Percentiles rank a stretch among this genome's conserved stretches.
Conservation (phyloP, 805 yeast genomes). For the Starmerella stigmatis region DNA sequence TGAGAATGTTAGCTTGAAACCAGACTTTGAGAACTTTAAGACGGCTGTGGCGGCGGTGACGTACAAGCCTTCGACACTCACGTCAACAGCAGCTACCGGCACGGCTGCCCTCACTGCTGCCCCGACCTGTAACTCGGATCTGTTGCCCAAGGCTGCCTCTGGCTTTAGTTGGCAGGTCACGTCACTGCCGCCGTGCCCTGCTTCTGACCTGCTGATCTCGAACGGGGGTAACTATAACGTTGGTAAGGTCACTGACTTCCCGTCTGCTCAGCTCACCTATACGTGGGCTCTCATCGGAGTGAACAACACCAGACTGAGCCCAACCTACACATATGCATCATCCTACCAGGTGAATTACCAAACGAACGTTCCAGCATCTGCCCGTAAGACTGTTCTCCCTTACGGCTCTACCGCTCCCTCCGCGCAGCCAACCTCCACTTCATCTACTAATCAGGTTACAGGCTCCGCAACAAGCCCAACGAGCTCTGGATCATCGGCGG, state of each 20-base stretch:
- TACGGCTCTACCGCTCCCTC: background rate
- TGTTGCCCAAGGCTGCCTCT: background rate
- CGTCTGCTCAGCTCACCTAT: conserved; percentile 25
- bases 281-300: conserved; percentile 26
- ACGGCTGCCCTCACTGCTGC: conserved; percentile 18
- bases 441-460: conserved; percentile 7
- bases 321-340: conserved; percentile 18
- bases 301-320: conserved; percentile 25
- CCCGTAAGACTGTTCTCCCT: background rate
- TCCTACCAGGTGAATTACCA: conserved; percentile 25
- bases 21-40: conserved; percentile 56
- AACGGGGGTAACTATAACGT: conserved; percentile 34
- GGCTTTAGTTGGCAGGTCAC: conserved; percentile 21
- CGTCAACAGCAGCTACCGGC: conserved; percentile 11
- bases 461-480: conserved; percentile 4
- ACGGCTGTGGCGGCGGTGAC: conserved; percentile 38
- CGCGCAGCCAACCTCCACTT: background rate
- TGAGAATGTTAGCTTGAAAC: conserved; percentile 40
- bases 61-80: conserved; percentile 27
- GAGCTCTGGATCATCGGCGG: background rate
- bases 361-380: conserved; percentile 20
- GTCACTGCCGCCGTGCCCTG: conserved; percentile 33
- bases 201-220: conserved; percentile 28
- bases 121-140: conserved; percentile 20
- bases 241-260: conserved; percentile 29